Evolutionary conservation across 1,284 basidiomycete genomes (phyloP).

Genomic region (Amylostereum chailletii): DNA sequence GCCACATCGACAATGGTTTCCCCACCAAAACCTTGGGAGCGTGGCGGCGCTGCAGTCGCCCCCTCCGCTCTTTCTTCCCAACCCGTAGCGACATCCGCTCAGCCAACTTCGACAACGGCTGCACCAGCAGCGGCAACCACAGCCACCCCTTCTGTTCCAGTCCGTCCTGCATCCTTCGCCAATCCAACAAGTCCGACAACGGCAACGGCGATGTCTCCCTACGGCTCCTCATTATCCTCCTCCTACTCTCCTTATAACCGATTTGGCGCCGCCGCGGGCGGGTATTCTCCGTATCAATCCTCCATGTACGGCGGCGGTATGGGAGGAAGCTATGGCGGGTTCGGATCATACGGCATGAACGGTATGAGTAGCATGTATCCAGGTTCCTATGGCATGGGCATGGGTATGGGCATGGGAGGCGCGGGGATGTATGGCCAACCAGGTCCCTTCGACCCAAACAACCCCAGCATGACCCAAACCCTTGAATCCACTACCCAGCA

Average conservation of each 20-base stretch:
- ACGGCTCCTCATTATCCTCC: slow-evolving; percentile 16
- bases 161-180: slow-evolving; percentile 32
- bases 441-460: slow-evolving; percentile 42
- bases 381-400: slow-evolving; percentile 9
- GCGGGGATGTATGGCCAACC: slow-evolving; percentile 31
- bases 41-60: slow-evolving; percentile 35
- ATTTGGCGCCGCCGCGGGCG: slow-evolving; percentile 23
- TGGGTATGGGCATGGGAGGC: slow-evolving; percentile 24
- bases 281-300: slow-evolving; percentile 34
- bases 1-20: slow-evolving; percentile 45
- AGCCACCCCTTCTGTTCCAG: slow-evolving; percentile 24
- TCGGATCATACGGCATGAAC: slow-evolving; percentile 26
- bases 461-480: slow-evolving; percentile 74
- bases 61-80: slow-evolving; percentile 16
- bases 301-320: slow-evolving; percentile 30
- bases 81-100: slow-evolving; percentile 3
- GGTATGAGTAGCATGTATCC: slow-evolving; percentile 32
- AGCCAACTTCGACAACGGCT: slow-evolving; percentile 7
- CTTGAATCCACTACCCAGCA: slow-evolving; percentile 87
- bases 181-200: slow-evolving; percentile 8
- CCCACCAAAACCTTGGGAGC: slow-evolving; percentile 83
- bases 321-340: slow-evolving; percentile 34
- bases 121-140: slow-evolving; percentile 14
- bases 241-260: slow-evolving; percentile 38
- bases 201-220: slow-evolving; percentile 14